A percentile compares a stretch with the other conserved stretches of the same genome.
Evolutionary conservation across 1,284 basidiomycete species (phyloP).

Genomic region (Xerocomus tenax): DNA sequence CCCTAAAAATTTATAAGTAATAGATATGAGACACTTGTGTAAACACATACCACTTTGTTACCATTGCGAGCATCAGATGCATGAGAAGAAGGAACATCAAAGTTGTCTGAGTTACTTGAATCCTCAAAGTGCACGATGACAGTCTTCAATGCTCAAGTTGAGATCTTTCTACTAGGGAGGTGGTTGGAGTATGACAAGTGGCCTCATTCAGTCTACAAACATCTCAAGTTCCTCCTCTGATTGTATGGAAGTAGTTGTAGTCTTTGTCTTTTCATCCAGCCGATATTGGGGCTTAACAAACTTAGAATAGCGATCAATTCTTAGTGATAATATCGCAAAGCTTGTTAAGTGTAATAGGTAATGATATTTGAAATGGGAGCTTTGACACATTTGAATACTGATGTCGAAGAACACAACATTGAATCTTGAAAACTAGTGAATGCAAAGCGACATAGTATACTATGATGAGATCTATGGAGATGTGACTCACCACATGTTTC

Average conservation of each 20-base stretch:
- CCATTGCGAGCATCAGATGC: background rate
- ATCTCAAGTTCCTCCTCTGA: background rate
- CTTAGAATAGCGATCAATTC: too few species aligned
- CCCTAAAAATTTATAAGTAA: background rate
- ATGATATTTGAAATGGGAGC: background rate
- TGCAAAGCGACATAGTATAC: too few species aligned
- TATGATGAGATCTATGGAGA: too few species aligned
- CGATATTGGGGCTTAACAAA: too few species aligned
- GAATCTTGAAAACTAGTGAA: background rate
- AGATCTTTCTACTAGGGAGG: background rate
- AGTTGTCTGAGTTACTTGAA: background rate
- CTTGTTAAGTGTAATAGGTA: background rate
- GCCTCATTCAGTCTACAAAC: background rate
- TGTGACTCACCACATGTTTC: too few species aligned
- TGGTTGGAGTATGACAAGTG: background rate
- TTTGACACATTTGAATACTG: background rate
- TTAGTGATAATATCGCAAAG: too few species aligned
- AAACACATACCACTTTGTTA: background rate
- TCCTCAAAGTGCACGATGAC: background rate
- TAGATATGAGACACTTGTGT: background rate
- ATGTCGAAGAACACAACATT: background rate
- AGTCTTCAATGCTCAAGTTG: background rate
- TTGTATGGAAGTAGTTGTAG: background rate
- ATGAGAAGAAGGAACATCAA: background rate
- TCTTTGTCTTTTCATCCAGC: background rate